phyloP scores from a whole-genome alignment of 805 yeast species.

The Teunomyces gatunensis region DNA sequence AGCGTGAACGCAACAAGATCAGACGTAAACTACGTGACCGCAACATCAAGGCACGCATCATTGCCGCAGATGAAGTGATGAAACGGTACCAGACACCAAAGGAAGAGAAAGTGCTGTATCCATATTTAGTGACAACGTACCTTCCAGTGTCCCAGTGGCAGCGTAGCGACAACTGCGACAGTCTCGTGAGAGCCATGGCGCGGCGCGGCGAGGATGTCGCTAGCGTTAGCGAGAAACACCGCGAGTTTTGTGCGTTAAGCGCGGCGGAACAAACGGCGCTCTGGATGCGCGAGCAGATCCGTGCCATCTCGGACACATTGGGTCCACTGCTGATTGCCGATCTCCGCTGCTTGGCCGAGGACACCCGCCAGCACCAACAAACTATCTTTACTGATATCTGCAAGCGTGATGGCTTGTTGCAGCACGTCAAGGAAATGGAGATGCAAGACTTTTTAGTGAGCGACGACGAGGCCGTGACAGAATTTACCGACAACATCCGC shows the following conservation, averaged over 20 bases:
- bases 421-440: slow-evolving; percentile 1
- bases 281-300: not conserved
- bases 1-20: slow-evolving; percentile 36
- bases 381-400: not conserved
- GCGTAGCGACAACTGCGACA: not conserved
- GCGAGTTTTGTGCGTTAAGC: not conserved
- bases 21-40: slow-evolving; percentile 47
- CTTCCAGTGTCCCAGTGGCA: not conserved
- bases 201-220: not conserved
- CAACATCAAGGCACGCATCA: slow-evolving; percentile 29
- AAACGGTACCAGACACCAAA: not conserved
- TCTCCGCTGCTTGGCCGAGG: not conserved
- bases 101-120: not conserved
- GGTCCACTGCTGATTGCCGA: not conserved
- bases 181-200: not conserved
- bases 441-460: slow-evolving; percentile 1
- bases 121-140: not conserved
- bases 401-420: not conserved
- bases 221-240: not conserved
- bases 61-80: not conserved
- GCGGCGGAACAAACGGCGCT: not conserved
- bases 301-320: not conserved
- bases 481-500: not conserved
- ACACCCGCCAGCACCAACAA: not conserved
- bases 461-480: not conserved